Conservation (phyloP, 2,329 filamentous ascomycete genomes). For the Cladosporium sphaerospermum region DNA sequence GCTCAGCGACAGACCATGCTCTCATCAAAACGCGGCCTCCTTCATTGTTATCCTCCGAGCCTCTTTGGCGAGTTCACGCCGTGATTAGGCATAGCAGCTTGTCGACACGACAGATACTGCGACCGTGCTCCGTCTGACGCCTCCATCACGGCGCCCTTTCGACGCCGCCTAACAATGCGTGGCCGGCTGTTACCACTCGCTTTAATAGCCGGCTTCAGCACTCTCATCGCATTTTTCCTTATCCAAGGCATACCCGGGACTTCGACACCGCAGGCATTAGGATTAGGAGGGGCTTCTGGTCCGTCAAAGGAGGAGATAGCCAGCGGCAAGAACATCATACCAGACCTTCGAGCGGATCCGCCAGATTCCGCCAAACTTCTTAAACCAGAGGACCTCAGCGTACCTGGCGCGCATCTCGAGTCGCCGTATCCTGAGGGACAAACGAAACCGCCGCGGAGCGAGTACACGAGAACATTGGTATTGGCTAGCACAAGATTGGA, state of each 20-base stretch:
- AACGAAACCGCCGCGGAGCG: conserved; percentile 40
- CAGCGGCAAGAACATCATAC: conserved; percentile 18
- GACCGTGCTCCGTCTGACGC: background rate
- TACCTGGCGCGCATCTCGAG: conserved; percentile 22
- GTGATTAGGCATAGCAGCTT: too few relatives aligned
- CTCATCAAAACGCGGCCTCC: too few relatives aligned
- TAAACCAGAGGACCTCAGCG: conserved; percentile 13
- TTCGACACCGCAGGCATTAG: conserved; percentile 34
- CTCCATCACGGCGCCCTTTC: conserved; percentile 20
- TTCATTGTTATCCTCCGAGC: too few relatives aligned
- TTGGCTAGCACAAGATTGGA: conserved; percentile 48
- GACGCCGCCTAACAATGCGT: conserved; percentile 20
- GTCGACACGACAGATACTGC: too few relatives aligned
- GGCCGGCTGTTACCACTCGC: conserved; percentile 17
- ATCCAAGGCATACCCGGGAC: conserved; percentile 35
- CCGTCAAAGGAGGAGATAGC: conserved; percentile 21
- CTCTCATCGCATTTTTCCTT: conserved; percentile 30
- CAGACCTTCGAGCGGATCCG: conserved; percentile 18
- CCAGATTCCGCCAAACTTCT: conserved; percentile 15
- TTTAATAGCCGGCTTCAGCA: conserved; percentile 13
- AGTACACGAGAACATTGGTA: conserved; percentile 51
- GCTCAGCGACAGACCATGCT: too few relatives aligned
- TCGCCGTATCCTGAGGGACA: conserved; percentile 27
- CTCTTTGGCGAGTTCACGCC: too few relatives aligned
- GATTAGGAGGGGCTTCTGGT: conserved; percentile 22